Evolutionary conservation across 1,139 yeast genomes (phyloP).

Genomic region (Sugiyamaella japonica): DNA sequence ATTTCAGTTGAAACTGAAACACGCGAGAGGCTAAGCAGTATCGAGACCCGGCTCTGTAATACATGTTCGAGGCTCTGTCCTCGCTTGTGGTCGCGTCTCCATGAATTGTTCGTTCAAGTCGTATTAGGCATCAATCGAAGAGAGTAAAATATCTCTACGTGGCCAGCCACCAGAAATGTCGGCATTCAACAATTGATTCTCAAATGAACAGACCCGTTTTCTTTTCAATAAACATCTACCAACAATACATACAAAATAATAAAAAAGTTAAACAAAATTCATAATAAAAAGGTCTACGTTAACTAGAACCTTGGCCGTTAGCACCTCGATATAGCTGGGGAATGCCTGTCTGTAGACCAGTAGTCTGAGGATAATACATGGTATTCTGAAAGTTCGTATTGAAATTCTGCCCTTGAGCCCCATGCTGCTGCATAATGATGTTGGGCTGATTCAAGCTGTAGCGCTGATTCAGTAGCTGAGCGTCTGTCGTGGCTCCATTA

Average conservation of each 20-base stretch:
- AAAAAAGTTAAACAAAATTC: background rate
- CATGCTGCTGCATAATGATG: constrained; percentile 18
- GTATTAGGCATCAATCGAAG: no score
- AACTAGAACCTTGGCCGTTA: constrained; percentile 17
- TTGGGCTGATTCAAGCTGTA: constrained; percentile 13
- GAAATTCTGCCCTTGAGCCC: constrained; percentile 12
- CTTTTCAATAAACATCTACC: constrained; percentile 6
- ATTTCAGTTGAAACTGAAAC: no score
- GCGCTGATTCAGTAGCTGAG: constrained; percentile 20
- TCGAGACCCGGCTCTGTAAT: no score
- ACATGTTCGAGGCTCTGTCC: no score
- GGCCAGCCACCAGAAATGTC: background rate
- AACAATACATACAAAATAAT: constrained; percentile 3
- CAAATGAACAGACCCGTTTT: background rate
- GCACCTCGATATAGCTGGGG: constrained; percentile 17
- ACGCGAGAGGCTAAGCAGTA: no score
- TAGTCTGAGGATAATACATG: constrained; percentile 18
- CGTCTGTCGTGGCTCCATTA: constrained; percentile 1
- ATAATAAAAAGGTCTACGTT: background rate
- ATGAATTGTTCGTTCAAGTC: no score
- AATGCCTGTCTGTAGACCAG: constrained; percentile 15
- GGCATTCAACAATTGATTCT: background rate
- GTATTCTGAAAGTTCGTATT: constrained; percentile 18
- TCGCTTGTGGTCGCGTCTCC: no score
- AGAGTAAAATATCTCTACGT: no score